Evolutionary conservation across 495 filamentous ascomycete species (phyloP).

Genomic region (Penicillium angulare): DNA sequence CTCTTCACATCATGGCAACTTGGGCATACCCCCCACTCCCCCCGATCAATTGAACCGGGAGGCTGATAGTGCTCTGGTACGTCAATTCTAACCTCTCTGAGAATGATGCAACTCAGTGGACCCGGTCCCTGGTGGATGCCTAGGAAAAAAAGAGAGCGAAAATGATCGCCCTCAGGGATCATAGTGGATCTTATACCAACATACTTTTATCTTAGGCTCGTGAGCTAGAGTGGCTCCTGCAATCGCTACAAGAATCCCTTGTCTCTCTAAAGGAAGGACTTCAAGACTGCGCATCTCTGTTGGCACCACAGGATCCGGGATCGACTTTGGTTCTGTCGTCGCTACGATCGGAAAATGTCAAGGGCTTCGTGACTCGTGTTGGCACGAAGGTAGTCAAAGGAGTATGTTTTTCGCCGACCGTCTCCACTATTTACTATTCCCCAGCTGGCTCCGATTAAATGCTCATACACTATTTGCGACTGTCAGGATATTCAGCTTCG

Average conservation of each 20-base stretch:
- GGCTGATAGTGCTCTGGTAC: slow-evolving; percentile 67
- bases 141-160: not conserved
- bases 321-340: slow-evolving; percentile 87
- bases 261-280: slow-evolving; percentile 77
- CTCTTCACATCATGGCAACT: slow-evolving; percentile 59
- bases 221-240: slow-evolving; percentile 86
- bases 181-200: slow-evolving; percentile 26
- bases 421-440: not conserved
- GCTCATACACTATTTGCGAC: not conserved
- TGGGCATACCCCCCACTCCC: slow-evolving; percentile 74
- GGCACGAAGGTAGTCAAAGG: slow-evolving; percentile 76
- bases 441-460: not conserved
- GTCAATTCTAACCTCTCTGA: slow-evolving; percentile 15
- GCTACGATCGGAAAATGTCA: slow-evolving; percentile 82
- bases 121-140: slow-evolving; percentile 17
- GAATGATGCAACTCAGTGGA: slow-evolving; percentile 8
- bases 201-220: slow-evolving; percentile 48
- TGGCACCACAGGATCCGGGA: slow-evolving; percentile 77
- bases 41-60: slow-evolving; percentile 61
- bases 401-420: slow-evolving; percentile 48
- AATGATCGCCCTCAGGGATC: slow-evolving; percentile 10
- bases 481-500: slow-evolving; percentile 51
- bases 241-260: slow-evolving; percentile 73
- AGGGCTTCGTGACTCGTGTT: slow-evolving; percentile 83
- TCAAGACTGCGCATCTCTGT: slow-evolving; percentile 80